Percentiles rank a stretch among this genome's conserved stretches.
Evolutionary conservation across 2,329 filamentous ascomycete genomes (phyloP).

Genomic region (Pseudocercospora fijiensis): DNA sequence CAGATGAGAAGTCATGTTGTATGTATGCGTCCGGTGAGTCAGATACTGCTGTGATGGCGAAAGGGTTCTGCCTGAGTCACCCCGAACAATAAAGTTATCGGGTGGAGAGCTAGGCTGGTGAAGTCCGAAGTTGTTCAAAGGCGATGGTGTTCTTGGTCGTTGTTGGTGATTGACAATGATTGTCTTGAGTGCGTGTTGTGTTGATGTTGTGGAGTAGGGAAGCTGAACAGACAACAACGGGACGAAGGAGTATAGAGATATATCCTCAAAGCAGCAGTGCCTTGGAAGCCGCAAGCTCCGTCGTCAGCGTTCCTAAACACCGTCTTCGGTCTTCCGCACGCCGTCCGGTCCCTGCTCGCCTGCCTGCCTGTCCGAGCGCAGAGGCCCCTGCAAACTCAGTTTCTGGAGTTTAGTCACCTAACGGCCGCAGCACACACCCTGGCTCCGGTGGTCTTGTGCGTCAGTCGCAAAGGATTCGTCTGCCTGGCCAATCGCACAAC

Average conservation of each 20-base stretch:
- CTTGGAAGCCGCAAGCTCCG: slow-evolving; percentile 18
- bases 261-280: slow-evolving; percentile 15
- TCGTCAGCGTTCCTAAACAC: slow-evolving; percentile 1
- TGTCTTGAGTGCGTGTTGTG: slow-evolving; percentile 9
- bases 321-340: not conserved
- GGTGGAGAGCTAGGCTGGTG: slow-evolving; percentile 20
- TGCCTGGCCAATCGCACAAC: slow-evolving; percentile 17
- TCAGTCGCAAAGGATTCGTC: slow-evolving; percentile 16
- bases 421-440: slow-evolving; percentile 9
- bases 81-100: slow-evolving; percentile 21
- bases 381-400: slow-evolving; percentile 10
- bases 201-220: slow-evolving; percentile 14
- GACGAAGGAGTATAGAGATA: slow-evolving; percentile 13
- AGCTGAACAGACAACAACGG: slow-evolving; percentile 4
- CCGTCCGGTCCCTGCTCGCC: slow-evolving; percentile 11
- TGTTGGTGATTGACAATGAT: slow-evolving; percentile 3
- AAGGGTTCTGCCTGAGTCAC: slow-evolving; percentile 29
- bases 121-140: slow-evolving; percentile 17
- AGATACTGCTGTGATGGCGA: slow-evolving; percentile 26
- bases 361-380: not conserved
- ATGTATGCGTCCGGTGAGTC: slow-evolving; percentile 26
- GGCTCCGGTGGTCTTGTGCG: slow-evolving; percentile 5
- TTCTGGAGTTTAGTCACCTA: not conserved
- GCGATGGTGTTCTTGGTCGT: slow-evolving; percentile 5
- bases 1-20: slow-evolving; percentile 51